phyloP scores from a whole-genome alignment of 1,284 basidiomycete genomes.

The Gomphus bonarii region DNA sequence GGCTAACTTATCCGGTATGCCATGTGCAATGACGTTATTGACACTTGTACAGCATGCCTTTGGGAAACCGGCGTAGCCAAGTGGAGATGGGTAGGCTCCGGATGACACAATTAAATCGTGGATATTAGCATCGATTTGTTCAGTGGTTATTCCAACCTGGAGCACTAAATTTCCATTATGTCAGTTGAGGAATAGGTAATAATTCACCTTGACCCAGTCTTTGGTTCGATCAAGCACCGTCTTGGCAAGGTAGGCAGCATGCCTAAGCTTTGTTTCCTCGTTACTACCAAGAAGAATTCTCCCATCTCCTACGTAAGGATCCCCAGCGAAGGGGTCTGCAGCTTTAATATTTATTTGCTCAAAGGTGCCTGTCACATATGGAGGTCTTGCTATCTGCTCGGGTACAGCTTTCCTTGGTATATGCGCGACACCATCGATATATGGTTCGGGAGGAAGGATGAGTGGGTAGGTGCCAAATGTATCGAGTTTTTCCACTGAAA shows the following conservation, averaged over 20 bases:
- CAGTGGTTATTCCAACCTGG: constrained; percentile 68
- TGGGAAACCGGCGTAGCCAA: constrained; percentile 75
- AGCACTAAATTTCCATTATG: constrained; percentile 9
- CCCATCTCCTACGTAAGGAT: constrained; percentile 22
- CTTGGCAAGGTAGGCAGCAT: constrained; percentile 52
- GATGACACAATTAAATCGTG: constrained; percentile 60
- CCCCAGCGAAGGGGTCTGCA: constrained; percentile 12
- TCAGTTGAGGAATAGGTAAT: background rate
- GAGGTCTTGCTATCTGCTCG: constrained; percentile 42
- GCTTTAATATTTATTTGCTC: constrained; percentile 11
- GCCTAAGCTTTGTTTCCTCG: constrained; percentile 47
- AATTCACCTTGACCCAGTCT: constrained; percentile 43
- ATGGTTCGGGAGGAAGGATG: constrained; percentile 58
- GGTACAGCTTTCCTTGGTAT: constrained; percentile 53
- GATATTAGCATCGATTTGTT: constrained; percentile 57
- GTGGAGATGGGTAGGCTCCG: constrained; percentile 82
- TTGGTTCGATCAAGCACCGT: constrained; percentile 50
- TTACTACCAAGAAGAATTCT: constrained; percentile 45
- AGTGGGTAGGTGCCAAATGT: constrained; percentile 49
- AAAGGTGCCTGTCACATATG: constrained; percentile 39
- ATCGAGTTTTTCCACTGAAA: background rate
- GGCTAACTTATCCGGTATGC: constrained; percentile 76
- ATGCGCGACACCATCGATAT: constrained; percentile 52
- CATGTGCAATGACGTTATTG: constrained; percentile 81
- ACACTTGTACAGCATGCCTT: constrained; percentile 82